Evolutionary conservation across 1,284 basidiomycete species (phyloP), one percentile per base, ranked within the genome.

Genomic region (Trametes pubescens): DNA sequence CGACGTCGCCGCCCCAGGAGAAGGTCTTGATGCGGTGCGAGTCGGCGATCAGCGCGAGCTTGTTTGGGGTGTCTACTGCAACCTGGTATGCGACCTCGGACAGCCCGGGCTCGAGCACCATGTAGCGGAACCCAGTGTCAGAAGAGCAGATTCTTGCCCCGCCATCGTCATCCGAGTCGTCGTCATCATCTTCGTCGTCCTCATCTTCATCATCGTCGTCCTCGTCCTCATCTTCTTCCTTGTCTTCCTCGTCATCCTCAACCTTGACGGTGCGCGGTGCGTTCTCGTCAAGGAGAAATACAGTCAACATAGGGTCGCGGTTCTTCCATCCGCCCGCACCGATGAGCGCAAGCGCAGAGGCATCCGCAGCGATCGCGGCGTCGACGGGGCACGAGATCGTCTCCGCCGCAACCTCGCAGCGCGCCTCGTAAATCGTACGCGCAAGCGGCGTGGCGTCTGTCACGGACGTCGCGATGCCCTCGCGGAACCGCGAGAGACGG

Each of bases 261-360:
- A 32, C 29, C 8, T 8, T 3, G 8, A 32, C 29, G 8, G 29
- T 32, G 8, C 29, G 4, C 40, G 14, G 16, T 57, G 44, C 46
- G 11, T 61, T 61, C 9, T 68, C 69, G 37, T 71, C 69, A 9
- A 74, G 70, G 21, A 72, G 49, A 65, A 72, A 76, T 58, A 71
- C 74, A 7, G 53, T 34, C n/a, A 80, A 59, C 8, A 66, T 51
- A 0, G 80, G 78, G 7, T 73, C 71, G n/a, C 76, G 74, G 52
- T 77, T 71, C 68, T 79, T 81, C 61, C 70, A 81, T 5, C 80
- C 79, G 11, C 76, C 76, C 34, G 70, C 69, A 8, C 65, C 57
- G 4, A 67, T 51, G 13, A 78, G n/a, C 0, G 73, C 71, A 6
- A 81, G 56, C 34, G 71, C 75, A 6, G 70, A 68, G 1, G 71